Conservation (phyloP, 2,329 filamentous ascomycete species). For the Verticillium klebahnii region DNA sequence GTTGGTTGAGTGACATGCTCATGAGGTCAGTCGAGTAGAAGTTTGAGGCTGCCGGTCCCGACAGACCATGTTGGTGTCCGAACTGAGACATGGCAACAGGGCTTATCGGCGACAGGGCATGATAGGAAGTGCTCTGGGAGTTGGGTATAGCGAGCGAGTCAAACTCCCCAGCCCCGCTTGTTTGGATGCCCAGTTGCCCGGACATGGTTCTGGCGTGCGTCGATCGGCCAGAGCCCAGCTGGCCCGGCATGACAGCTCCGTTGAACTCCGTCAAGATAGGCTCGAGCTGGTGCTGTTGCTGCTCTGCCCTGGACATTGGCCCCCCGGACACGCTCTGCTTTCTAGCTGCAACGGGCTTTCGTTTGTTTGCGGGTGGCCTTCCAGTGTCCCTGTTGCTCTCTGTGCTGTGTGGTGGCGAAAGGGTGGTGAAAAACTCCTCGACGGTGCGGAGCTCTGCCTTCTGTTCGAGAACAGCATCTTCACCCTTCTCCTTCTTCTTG, state of each 20-base stretch:
- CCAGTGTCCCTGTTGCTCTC: conserved; percentile 26
- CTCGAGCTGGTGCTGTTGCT: conserved; percentile 22
- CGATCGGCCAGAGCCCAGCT: conserved; percentile 30
- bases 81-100: conserved; percentile 38
- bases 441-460: conserved; percentile 89
- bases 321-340: background rate
- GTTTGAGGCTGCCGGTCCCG: conserved; percentile 5
- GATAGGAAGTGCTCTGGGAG: conserved; percentile 36
- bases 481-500: conserved; percentile 69
- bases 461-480: conserved; percentile 85
- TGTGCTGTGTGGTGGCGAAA: conserved; percentile 59
- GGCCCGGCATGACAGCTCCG: conserved; percentile 21
- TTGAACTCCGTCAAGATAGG: conserved; percentile 16
- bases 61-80: conserved; percentile 5
- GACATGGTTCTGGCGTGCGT: conserved; percentile 28
- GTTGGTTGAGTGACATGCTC: conserved; percentile 45
- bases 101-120: conserved; percentile 47
- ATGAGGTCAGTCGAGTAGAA: conserved; percentile 51
- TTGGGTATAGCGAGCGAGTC: conserved; percentile 36
- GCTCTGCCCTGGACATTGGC: conserved; percentile 29
- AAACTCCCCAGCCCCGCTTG: conserved; percentile 33
- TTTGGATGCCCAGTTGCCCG: conserved; percentile 33
- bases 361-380: conserved; percentile 12
- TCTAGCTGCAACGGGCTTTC: background rate
- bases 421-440: conserved; percentile 84